phyloP scores from a whole-genome alignment of 179 eudicot species.

The Vitellaria paradoxa region DNA sequence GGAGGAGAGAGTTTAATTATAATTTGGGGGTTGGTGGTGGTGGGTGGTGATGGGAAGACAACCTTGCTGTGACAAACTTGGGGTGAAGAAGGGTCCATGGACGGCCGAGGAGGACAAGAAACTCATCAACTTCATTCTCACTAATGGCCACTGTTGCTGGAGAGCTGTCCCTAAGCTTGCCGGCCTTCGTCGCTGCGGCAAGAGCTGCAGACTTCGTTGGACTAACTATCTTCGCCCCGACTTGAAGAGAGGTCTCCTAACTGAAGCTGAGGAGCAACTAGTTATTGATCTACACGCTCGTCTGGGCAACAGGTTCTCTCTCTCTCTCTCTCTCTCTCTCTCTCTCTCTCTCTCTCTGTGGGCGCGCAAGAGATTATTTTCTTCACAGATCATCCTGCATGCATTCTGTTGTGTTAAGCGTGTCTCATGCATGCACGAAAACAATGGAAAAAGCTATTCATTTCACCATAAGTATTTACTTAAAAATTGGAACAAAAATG shows the following conservation, averaged over 20 bases:
- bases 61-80: conserved; percentile 93
- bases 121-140: conserved; percentile 74
- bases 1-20: background rate
- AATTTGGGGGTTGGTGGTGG: background rate
- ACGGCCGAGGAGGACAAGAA: conserved; percentile 96
- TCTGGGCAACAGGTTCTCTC: conserved; percentile 77
- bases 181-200: conserved; percentile 82
- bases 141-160: conserved; percentile 97
- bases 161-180: conserved; percentile 93
- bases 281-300: conserved; percentile 94
- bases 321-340: no score
- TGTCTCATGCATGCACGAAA: background rate
- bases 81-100: conserved; percentile 99
- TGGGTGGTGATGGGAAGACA: conserved; percentile 68
- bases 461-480: no score
- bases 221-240: conserved; percentile 92
- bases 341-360: background rate
- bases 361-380: background rate
- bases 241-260: conserved; percentile 80
- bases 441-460: background rate
- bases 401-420: background rate
- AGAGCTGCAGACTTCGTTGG: conserved; percentile 91
- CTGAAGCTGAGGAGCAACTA: conserved; percentile 69
- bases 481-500: no score
- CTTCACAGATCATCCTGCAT: background rate